Percentiles rank a stretch among this genome's conserved stretches.
Conservation (phyloP, 2,329 filamentous ascomycete species). For the Chaetothyriales sp. region DNA sequence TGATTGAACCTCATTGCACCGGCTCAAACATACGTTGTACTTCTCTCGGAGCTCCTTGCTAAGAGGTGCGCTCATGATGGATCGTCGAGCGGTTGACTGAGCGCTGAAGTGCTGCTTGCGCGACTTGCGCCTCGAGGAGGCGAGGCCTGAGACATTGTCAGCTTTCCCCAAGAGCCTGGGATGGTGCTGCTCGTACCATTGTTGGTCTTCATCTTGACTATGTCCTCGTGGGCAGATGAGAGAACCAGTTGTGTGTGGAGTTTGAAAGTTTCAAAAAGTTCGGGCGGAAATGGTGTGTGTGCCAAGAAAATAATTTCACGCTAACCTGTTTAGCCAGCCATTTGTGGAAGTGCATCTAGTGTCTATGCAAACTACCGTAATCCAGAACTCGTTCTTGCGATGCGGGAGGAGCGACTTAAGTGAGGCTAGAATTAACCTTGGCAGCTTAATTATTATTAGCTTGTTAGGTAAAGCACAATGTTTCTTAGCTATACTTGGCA, state of each 20-base stretch:
- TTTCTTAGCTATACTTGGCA: no score
- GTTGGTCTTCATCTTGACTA: slow-evolving; percentile 13
- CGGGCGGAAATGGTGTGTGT: slow-evolving; percentile 3
- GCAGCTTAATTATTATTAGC: no score
- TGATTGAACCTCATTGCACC: not conserved
- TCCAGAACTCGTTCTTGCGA: no score
- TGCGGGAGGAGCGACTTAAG: no score
- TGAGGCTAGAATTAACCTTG: no score
- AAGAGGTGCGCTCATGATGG: slow-evolving; percentile 92
- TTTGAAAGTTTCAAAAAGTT: not conserved
- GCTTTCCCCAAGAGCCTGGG: not conserved
- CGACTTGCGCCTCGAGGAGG: slow-evolving; percentile 90
- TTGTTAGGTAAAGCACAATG: no score
- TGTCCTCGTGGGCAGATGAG: slow-evolving; percentile 4
- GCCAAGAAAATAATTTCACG: slow-evolving; percentile 7
- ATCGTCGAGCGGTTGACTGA: slow-evolving; percentile 82
- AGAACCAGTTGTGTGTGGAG: slow-evolving; percentile 3
- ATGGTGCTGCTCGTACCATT: slow-evolving; percentile 5
- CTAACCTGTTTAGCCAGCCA: no score
- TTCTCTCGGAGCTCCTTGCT: slow-evolving; percentile 97
- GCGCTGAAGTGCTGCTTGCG: slow-evolving; percentile 97
- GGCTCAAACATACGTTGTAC: slow-evolving; percentile 64
- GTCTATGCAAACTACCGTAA: no score
- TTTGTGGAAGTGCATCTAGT: no score
- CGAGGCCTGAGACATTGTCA: slow-evolving; percentile 20